phyloP scores from a whole-genome alignment of 2,329 filamentous ascomycete species.

The Anthostomella pinea region DNA sequence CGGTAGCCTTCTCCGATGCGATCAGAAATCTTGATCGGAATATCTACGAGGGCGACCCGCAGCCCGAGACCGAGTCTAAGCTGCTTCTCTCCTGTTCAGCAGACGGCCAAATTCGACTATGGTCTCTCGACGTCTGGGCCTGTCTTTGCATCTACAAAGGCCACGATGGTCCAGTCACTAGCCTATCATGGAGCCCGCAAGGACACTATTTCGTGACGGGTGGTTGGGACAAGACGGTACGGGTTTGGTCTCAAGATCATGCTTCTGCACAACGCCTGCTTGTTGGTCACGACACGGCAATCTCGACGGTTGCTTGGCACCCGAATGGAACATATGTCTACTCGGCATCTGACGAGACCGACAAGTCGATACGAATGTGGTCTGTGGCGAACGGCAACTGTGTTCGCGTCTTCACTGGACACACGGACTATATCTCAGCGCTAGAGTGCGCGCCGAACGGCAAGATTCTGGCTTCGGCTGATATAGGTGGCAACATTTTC shows the following conservation, averaged over 20 bases:
- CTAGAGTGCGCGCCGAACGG: conserved; percentile 85
- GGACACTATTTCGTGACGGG: conserved; percentile 92
- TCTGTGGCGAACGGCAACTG: conserved; percentile 82
- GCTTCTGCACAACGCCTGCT: conserved; percentile 85
- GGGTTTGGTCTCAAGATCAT: conserved; percentile 90
- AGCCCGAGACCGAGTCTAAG: conserved; percentile 57
- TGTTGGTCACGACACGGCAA: conserved; percentile 87
- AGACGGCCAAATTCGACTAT: conserved; percentile 85
- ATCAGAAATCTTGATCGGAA: conserved; percentile 55
- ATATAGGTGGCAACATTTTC: conserved; percentile 83
- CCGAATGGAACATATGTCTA: conserved; percentile 93
- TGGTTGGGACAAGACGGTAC: conserved; percentile 84
- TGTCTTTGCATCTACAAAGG: conserved; percentile 92
- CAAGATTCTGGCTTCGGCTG: conserved; percentile 85
- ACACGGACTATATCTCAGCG: conserved; percentile 81
- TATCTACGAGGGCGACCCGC: conserved; percentile 48
- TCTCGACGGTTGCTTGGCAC: conserved; percentile 92
- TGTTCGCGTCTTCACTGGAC: conserved; percentile 88
- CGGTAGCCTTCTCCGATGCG: conserved; percentile 77
- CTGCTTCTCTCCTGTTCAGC: conserved; percentile 84
- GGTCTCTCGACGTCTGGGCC: conserved; percentile 90
- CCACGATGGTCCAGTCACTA: conserved; percentile 85
- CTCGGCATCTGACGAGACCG: conserved; percentile 77
- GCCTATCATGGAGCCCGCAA: conserved; percentile 84
- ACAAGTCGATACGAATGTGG: conserved; percentile 98